Conservation (phyloP, 1,284 basidiomycete genomes). For the Ustilago tritici region DNA sequence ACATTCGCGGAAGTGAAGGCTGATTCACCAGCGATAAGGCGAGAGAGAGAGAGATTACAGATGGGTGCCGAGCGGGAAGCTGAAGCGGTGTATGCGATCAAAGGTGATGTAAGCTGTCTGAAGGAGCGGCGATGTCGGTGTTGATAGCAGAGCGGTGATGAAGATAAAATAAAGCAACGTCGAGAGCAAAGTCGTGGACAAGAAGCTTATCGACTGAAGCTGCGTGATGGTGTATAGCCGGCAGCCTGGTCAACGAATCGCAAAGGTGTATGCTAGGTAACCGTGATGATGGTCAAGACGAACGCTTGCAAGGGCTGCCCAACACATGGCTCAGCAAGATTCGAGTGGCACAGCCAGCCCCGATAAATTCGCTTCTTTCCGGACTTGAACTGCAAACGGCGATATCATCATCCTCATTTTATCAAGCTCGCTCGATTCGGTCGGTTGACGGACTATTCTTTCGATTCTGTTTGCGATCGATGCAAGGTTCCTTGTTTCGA, state of each 20-base stretch:
- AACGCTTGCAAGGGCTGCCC: not conserved
- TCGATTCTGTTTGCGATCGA: too few relatives aligned
- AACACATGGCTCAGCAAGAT: not conserved
- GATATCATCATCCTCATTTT: too few relatives aligned
- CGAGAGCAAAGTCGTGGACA: not conserved
- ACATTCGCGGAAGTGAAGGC: slow-evolving; percentile 27
- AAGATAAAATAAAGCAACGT: not conserved
- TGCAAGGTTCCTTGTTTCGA: too few relatives aligned
- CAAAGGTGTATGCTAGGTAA: not conserved
- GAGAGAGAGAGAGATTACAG: not conserved
- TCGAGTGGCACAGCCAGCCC: not conserved
- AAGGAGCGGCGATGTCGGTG: not conserved
- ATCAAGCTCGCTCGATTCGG: too few relatives aligned
- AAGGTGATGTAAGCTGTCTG: not conserved
- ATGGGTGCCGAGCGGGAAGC: not conserved
- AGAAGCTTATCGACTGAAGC: not conserved
- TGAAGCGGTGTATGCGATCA: slow-evolving; percentile 1
- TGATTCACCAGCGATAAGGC: slow-evolving; percentile 5
- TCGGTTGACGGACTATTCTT: too few relatives aligned
- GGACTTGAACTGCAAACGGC: too few relatives aligned
- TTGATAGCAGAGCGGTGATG: not conserved
- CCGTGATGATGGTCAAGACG: slow-evolving; percentile 1
- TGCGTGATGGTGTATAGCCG: not conserved
- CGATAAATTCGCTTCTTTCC: too few relatives aligned
- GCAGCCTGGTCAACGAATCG: not conserved